Conservation (phyloP, 2,329 filamentous ascomycete genomes). For the Madurella fahalii region DNA sequence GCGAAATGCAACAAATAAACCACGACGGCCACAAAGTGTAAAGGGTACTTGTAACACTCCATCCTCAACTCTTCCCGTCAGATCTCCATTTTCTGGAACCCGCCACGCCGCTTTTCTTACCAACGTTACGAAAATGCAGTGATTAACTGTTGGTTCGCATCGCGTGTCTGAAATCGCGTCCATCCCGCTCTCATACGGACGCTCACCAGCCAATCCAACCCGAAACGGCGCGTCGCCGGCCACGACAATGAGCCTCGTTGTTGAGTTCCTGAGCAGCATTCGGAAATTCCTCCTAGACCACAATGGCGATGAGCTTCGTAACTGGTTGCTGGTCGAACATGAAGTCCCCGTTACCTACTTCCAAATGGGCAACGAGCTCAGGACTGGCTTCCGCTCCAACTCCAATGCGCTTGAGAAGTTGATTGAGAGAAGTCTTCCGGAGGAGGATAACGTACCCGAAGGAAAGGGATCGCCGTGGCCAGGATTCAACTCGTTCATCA, state of each 20-base stretch:
- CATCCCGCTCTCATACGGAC: not conserved
- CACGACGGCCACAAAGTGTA: no score
- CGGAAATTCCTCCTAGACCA: slow-evolving; percentile 57
- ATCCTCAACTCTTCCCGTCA: no score
- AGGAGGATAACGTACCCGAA: slow-evolving; percentile 60
- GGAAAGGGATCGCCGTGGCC: slow-evolving; percentile 67
- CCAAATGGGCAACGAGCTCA: slow-evolving; percentile 64
- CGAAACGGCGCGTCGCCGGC: not conserved
- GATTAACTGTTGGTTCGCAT: not conserved
- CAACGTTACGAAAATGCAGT: not conserved
- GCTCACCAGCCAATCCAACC: not conserved
- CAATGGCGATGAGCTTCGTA: slow-evolving; percentile 61
- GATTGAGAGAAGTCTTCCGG: slow-evolving; percentile 60
- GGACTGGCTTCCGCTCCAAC: slow-evolving; percentile 47
- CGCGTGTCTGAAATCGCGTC: not conserved
- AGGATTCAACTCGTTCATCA: slow-evolving; percentile 73
- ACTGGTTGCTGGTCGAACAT: slow-evolving; percentile 72
- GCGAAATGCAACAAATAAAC: no score
- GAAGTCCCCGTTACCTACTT: slow-evolving; percentile 64
- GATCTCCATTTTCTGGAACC: no score
- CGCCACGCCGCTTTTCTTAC: no score
- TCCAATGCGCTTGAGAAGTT: slow-evolving; percentile 55
- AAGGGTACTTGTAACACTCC: no score
- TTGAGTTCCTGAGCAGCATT: slow-evolving; percentile 65
- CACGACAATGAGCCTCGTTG: slow-evolving; percentile 55